Base-by-base conservation (phyloP, 768 basidiomycete genomes). In the Suillus ampliporus region DNA sequence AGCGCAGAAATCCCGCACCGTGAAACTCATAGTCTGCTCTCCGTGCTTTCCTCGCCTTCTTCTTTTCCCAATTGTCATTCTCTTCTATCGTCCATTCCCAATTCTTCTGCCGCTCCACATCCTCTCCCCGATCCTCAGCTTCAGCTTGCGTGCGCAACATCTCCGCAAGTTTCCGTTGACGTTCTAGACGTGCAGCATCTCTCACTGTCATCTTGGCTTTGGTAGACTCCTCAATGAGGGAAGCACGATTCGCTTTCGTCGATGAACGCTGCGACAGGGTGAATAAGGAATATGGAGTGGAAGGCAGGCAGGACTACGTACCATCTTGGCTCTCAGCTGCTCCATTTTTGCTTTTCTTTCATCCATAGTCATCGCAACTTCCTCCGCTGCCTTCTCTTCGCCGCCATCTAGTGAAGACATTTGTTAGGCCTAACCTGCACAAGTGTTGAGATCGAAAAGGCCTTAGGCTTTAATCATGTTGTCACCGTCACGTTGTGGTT, bases 1-100 rank as follows among this genome's bases (percentile, higher is more conserved):
- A 10, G 31, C 53, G 4, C 19, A 23, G 35, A 44, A 28, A 57
- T 5, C 21, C 80, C 91, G 56, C 62, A 95, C 97, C 93, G 74
- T 97, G 91, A 73, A 97, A 98, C 75, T 91, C 89, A 67, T 89
- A 94, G 76, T 97, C 93, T 14, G 89, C 92, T 75, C 93, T 83
- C 74, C 94, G 83, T 65, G 85, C 86, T 78, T 95, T 98, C 69
- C 89, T 79, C 28, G 88, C 89, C 68, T 86, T 74, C 75, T 95
- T 94, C 82, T 91, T 92, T 80, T 97, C 95, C 97, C 97, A 99
- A 61, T 88, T 83, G 64, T 99, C 95, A 71, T 95, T 96, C 77
- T 98, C 94, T 78, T 98, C 94, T 61, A 97, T 88, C 31, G 92
- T 92, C 81, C 92, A 95, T 69, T 94, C 92, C 95, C 95, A 98